Conservation (phyloP, 2,329 filamentous ascomycete species). For the Trichocomaceae sp. region DNA sequence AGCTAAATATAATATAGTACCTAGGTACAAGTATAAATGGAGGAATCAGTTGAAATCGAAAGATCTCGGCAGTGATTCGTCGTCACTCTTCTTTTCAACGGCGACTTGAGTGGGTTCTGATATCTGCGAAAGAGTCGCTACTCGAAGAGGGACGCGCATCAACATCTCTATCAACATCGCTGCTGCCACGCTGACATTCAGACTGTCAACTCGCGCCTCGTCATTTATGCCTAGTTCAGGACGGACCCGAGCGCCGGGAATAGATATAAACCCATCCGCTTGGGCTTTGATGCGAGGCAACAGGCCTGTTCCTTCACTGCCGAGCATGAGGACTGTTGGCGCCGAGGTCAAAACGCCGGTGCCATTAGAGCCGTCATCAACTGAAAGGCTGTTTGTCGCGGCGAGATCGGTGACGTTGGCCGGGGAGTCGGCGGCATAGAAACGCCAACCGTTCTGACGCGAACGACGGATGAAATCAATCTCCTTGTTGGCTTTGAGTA, state of each 20-base stretch:
- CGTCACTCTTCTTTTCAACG: constrained; percentile 15
- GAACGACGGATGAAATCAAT: constrained; percentile 64
- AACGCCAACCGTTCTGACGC: constrained; percentile 66
- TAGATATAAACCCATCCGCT: constrained; percentile 59
- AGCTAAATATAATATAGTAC: constrained; percentile 3
- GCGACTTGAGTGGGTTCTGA: neutral
- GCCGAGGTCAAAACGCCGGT: constrained; percentile 43
- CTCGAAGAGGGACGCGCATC: constrained; percentile 26
- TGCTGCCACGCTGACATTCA: constrained; percentile 89
- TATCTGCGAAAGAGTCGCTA: constrained; percentile 1
- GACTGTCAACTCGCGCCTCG: constrained; percentile 64
- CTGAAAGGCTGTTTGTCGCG: constrained; percentile 8
- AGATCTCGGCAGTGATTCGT: neutral
- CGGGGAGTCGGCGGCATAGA: constrained; percentile 65
- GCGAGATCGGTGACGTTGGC: constrained; percentile 16
- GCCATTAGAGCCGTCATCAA: neutral
- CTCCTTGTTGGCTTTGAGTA: constrained; percentile 65
- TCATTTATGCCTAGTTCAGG: constrained; percentile 32
- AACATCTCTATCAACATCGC: constrained; percentile 56
- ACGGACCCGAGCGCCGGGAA: constrained; percentile 49
- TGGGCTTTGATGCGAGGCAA: constrained; percentile 56
- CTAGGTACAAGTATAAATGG: constrained; percentile 1
- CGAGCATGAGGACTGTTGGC: constrained; percentile 74
- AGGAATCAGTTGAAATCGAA: constrained; percentile 11
- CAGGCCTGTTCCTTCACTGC: constrained; percentile 72